Base-by-base conservation (phyloP, 352 stramenopile genomes). In the Globisporangium iwayamae region DNA sequence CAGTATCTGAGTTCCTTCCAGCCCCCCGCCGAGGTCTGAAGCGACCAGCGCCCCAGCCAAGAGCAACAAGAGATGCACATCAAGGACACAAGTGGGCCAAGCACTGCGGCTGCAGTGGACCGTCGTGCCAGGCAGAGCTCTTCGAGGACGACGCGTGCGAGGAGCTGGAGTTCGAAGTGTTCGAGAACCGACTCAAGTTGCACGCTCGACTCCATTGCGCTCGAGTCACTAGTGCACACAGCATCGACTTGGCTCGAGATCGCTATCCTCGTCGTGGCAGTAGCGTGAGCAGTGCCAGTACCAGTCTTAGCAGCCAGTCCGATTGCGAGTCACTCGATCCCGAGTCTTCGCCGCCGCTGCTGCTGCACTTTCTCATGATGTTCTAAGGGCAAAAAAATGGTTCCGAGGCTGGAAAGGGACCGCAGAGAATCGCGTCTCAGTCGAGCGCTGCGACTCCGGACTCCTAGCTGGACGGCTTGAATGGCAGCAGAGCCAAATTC, bases 301-400 rank as follows among this genome's bases (percentile, higher is more conserved):
- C 2, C 1, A 52, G 11, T 16, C 9, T n/a, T 20, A 4, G 6
- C 22, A 58, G 34, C 7, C 13, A 51, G 55, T 45, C 32, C 2
- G 32, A 46, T 10, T 58, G 52, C 2, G 36, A 61, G 0, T 51
- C 55, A 22, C 22, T 39, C 9, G 16, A 16, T 8, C 2, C 22
- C 55, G 22, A 50, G 39, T 32, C 47, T 16, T 56, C 50, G n/a
- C 39, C 60, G 13, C 51, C 60, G 30, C 50, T 61, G 41, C 8
- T 66, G 28, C 52, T 66, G n/a, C 60, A 66, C 51, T 61, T 60
- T 30, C 52, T 66, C 52, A 38, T 66, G 60, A 51, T 50, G 32
- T 66, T 66, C 32, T 66, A 45, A 51, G 32, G 25, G 25, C 25
- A 28, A 1, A 28, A 28, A 2, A 28, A 28, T 28, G 25, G 25